These are phyloP conservation scores for Rasamsonia emersonii DNA, from an alignment of 2,329 filamentous ascomycete species.

Conservation along the genomic window DNA sequence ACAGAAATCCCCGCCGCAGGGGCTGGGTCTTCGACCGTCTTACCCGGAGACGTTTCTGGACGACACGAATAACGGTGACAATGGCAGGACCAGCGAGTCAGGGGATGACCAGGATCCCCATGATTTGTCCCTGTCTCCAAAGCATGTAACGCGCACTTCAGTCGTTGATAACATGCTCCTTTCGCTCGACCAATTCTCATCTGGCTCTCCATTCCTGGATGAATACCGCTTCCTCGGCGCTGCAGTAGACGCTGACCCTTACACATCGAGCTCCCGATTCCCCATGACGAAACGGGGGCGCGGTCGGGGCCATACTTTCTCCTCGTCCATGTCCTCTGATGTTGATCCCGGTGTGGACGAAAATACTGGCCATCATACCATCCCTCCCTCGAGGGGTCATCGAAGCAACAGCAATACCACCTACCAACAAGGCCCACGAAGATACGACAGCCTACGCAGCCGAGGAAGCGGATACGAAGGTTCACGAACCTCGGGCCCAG, in stretches of 20 bases:
- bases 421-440: conserved; percentile 51
- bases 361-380: conserved; percentile 31
- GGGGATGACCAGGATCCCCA: conserved; percentile 46
- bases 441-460: conserved; percentile 54
- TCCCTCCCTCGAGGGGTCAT: conserved; percentile 42
- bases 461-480: conserved; percentile 29
- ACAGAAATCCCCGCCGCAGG: conserved; percentile 16
- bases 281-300: conserved; percentile 28
- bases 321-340: conserved; percentile 52
- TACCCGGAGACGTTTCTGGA: conserved; percentile 35
- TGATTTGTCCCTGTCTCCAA: conserved; percentile 71
- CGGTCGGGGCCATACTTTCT: conserved; percentile 50
- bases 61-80: conserved; percentile 22
- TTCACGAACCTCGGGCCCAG: conserved; percentile 17
- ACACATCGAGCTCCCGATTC: conserved; percentile 22
- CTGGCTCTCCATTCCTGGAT: conserved; percentile 25
- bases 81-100: conserved; percentile 25
- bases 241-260: conserved; percentile 31
- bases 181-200: conserved; percentile 75
- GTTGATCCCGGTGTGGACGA: conserved; percentile 38
- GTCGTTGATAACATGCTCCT: conserved; percentile 93
- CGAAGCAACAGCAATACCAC: conserved; percentile 76
- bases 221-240: conserved; percentile 33
- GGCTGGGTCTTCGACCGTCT: conserved; percentile 22
- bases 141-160: conserved; percentile 74